Evolutionary conservation across 768 basidiomycete genomes (phyloP), one percentile per base, ranked within the genome.

Genomic region (Tricholoma hemisulphureum): DNA sequence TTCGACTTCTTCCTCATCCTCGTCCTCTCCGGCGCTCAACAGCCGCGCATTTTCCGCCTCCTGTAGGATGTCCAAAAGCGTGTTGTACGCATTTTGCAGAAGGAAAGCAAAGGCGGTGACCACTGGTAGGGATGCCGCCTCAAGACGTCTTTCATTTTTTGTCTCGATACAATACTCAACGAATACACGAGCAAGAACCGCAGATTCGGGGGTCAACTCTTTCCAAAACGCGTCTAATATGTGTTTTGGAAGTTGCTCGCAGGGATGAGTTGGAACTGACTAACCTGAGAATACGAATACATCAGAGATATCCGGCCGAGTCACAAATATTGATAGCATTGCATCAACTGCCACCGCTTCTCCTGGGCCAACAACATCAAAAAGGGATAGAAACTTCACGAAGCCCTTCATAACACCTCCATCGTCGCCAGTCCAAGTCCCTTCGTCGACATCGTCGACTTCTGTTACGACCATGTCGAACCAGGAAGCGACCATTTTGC

Each of bases 71-170:
- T 66, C 67, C 18, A 82, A 68, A 9, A 83, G 64, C 3, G 75
- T 72, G 65, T 95, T 95, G 72, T 93, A 97, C 0, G 84, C 80
- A 41, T 84, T 78, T 68, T 96, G 90, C 31, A 96, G 85, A 53
- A 81, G 77, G 75, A 89, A 95, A 0, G 95, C 95, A 60, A 97
- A 86, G 0, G 88, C 84, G 0, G 94, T 96, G n/a, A 97, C 91
- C 35, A 95, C 92, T 0, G 96, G 96, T 3, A 98, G 77, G 4
- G 75, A 67, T 14, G 85, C 80, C 2, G 77, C 68, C 66, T 96
- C 93, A 6, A 96, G 73, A 24, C 84, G 82, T 2, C 77, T 73
- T 52, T 89, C 85, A 50, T 88, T 82, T 34, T 82, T 76, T 18
- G 77, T 83, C 23, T 74, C 77, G 20, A 84, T 74, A 60, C 91